Percentiles rank a stretch among this genome's conserved stretches.
Evolutionary conservation across 257 asterid genomes (phyloP).

Genomic region (Lithospermum erythrorhizon): DNA sequence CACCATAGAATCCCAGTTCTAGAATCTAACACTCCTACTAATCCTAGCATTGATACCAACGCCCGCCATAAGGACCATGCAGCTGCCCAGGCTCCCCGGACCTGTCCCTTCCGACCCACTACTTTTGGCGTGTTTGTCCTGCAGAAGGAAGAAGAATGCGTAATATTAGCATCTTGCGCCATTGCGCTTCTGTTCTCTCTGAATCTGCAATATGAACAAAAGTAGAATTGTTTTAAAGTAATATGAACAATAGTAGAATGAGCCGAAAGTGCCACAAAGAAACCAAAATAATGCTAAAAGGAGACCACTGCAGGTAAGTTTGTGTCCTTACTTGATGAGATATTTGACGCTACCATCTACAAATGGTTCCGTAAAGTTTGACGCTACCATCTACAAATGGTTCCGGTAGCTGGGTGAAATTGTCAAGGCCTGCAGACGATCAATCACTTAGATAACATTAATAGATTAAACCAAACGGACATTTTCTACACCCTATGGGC

Average conservation of each 20-base stretch:
- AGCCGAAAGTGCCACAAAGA: background rate
- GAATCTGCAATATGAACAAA: constrained; percentile 54
- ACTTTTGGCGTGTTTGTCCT: constrained; percentile 61
- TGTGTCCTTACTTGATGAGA: constrained; percentile 40
- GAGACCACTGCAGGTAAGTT: background rate
- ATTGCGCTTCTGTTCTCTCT: constrained; percentile 62
- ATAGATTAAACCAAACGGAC: background rate
- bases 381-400: constrained; percentile 49
- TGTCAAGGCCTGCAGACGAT: constrained; percentile 36
- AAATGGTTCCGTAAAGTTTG: constrained; percentile 35
- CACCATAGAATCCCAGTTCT: constrained; percentile 23
- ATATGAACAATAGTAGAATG: constrained; percentile 1
- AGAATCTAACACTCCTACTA: constrained; percentile 63
- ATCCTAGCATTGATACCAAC: constrained; percentile 58
- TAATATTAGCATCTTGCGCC: background rate
- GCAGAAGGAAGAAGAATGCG: constrained; percentile 12
- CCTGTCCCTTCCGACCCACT: constrained; percentile 59
- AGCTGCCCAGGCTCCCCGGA: constrained; percentile 41
- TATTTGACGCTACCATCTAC: constrained; percentile 53
- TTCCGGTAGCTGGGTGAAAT: constrained; percentile 33
- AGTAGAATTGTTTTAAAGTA: too few species aligned
- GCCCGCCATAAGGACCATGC: constrained; percentile 60
- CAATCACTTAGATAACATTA: background rate
- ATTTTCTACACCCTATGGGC: background rate
- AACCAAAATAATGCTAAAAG: background rate